Conservation (phyloP, 805 yeast species). For the Yamadazyma philogaea region DNA sequence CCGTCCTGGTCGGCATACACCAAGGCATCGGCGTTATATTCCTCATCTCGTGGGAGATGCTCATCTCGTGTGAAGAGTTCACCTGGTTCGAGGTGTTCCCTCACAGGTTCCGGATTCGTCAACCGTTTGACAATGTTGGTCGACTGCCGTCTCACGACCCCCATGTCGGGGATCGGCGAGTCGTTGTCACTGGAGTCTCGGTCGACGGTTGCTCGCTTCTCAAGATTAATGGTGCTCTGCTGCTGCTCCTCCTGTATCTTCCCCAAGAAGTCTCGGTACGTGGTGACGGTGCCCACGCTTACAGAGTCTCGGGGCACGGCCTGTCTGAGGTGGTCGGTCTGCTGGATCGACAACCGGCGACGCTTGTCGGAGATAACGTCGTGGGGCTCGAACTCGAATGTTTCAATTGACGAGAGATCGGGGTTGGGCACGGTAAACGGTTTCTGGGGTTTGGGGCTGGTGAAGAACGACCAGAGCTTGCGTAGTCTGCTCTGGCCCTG, state of each 20-base stretch:
- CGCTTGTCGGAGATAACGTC: constrained; percentile 24
- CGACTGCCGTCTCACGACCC: constrained; percentile 12
- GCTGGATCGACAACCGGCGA: constrained; percentile 25
- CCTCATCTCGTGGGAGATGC: too few species aligned
- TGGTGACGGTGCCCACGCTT: constrained; percentile 6
- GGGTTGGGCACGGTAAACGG: constrained; percentile 3
- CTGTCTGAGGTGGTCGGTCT: constrained; percentile 7
- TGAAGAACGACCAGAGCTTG: constrained; percentile 14
- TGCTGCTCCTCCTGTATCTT: constrained; percentile 19
- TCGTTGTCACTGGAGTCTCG: constrained; percentile 3
- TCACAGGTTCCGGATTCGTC: too few species aligned
- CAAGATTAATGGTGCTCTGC: constrained; percentile 19
- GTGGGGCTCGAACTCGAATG: neutral
- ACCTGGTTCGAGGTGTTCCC: too few species aligned
- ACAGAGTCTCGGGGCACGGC: constrained; percentile 28
- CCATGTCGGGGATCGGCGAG: constrained; percentile 17
- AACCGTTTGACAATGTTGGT: constrained; percentile 9
- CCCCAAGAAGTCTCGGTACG: constrained; percentile 10
- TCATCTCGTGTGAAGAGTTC: too few species aligned
- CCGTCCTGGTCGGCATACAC: constrained; percentile 37
- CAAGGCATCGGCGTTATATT: too few species aligned
- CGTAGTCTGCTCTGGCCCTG: constrained; percentile 2
- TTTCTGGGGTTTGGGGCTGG: constrained; percentile 1
- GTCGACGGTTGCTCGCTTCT: constrained; percentile 21
- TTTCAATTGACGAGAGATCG: neutral